A percentile compares a stretch with the other conserved stretches of the same genome.
phyloP scores from a whole-genome alignment of 345 rosid genomes.

The Eucalyptus dawsonii region DNA sequence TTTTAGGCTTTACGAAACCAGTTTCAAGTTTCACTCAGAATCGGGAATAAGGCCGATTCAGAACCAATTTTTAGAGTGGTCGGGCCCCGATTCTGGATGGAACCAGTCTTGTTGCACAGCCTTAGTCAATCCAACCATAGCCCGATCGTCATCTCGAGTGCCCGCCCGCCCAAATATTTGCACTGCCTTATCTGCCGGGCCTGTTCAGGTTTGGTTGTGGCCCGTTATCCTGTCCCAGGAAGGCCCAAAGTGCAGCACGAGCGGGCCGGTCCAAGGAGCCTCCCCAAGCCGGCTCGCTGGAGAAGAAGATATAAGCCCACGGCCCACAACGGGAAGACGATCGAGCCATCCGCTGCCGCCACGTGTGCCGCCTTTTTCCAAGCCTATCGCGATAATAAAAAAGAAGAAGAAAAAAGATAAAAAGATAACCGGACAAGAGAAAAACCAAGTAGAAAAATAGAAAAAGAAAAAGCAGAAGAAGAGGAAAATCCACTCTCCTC shows the following conservation, averaged over 20 bases:
- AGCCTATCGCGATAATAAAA: neutral
- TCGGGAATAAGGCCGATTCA: neutral
- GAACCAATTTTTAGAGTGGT: neutral
- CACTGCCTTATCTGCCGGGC: neutral
- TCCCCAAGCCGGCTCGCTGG: neutral
- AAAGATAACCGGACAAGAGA: neutral
- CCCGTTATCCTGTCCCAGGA: neutral
- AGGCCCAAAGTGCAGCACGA: neutral
- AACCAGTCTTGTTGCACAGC: neutral
- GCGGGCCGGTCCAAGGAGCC: neutral
- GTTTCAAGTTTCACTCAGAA: neutral
- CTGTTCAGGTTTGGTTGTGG: neutral
- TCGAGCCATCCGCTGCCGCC: neutral
- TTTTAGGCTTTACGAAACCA: neutral
- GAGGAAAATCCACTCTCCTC: neutral
- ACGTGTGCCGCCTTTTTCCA: neutral
- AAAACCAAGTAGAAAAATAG: neutral
- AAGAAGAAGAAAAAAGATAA: fast-evolving
- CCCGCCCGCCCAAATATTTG: neutral
- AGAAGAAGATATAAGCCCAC: neutral
- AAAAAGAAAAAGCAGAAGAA: neutral
- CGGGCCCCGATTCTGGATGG: neutral
- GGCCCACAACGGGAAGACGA: neutral
- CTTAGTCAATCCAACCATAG: neutral
- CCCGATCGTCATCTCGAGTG: neutral